Conservation (phyloP, 2,329 filamentous ascomycete species). For the Penicillium sumatraense region DNA sequence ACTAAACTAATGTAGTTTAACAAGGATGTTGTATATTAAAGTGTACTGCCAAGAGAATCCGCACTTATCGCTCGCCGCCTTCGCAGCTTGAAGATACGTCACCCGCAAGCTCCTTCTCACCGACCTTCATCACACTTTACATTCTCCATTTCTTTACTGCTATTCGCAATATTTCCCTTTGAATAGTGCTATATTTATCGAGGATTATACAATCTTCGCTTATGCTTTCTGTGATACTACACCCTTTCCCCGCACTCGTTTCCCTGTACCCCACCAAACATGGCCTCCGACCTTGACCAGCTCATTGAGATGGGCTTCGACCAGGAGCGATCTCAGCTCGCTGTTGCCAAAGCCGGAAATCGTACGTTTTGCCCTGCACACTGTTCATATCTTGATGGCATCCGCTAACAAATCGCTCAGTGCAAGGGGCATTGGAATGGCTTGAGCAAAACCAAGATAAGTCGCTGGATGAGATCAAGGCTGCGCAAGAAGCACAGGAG, state of each 20-base stretch:
- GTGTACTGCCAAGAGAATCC: conserved; percentile 1
- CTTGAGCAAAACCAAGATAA: conserved; percentile 90
- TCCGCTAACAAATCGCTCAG: conserved; percentile 49
- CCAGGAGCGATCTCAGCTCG: conserved; percentile 77
- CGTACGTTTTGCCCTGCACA: conserved; percentile 57
- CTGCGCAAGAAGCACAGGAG: conserved; percentile 55
- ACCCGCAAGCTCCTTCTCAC: conserved; percentile 24
- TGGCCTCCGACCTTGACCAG: conserved; percentile 61
- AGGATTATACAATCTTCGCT: no score
- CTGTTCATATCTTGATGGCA: background rate
- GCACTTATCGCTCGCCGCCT: conserved; percentile 31
- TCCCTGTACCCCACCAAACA: conserved; percentile 18
- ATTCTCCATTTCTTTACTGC: no score
- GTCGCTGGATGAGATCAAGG: conserved; percentile 77
- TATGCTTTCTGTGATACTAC: background rate
- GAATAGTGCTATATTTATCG: no score
- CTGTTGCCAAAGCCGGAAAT: conserved; percentile 80
- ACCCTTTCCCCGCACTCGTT: background rate
- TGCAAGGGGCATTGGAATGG: conserved; percentile 92
- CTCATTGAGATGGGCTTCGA: conserved; percentile 79
- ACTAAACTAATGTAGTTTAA: background rate
- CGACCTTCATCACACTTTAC: conserved; percentile 3
- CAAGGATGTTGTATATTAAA: no score
- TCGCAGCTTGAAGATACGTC: conserved; percentile 30
- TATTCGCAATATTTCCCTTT: no score